Conservation (phyloP, 164 flowering plant species). For the Hamamelis virginiana region DNA sequence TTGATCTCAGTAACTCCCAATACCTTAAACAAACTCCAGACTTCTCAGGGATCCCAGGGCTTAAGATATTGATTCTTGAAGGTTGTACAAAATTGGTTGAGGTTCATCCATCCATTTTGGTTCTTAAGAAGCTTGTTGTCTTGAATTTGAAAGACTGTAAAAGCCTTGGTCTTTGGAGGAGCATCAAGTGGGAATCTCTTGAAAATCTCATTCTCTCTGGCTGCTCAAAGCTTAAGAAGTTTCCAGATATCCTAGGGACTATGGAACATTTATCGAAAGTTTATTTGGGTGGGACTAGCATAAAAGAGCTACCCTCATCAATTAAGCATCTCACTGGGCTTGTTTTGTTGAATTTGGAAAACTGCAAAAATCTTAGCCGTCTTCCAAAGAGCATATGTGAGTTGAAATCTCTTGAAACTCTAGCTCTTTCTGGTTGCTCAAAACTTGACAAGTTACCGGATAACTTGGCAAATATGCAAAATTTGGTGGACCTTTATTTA, state of each 20-base stretch:
- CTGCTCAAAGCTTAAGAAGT: constrained; percentile 16
- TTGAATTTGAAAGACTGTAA: no score
- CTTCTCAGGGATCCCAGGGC: no score
- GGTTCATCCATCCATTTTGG: no score
- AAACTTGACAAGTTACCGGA: constrained; percentile 14
- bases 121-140: no score
- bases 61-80: no score
- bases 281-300: constrained; percentile 12
- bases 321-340: neutral
- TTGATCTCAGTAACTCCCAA: no score
- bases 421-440: constrained; percentile 10
- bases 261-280: constrained; percentile 6
- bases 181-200: constrained; percentile 8
- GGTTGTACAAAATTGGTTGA: no score
- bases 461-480: constrained; percentile 4
- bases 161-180: no score
- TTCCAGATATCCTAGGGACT: constrained; percentile 13
- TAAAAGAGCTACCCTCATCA: constrained; percentile 6
- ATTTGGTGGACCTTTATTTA: constrained; percentile 17
- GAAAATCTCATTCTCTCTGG: constrained; percentile 12
- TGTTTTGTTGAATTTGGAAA: neutral
- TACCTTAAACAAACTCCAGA: no score
- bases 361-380: neutral
- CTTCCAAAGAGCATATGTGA: constrained; percentile 1
- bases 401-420: neutral